Evolutionary conservation across 345 rosid genomes (phyloP).

Genomic region (Populus ilicifolia): DNA sequence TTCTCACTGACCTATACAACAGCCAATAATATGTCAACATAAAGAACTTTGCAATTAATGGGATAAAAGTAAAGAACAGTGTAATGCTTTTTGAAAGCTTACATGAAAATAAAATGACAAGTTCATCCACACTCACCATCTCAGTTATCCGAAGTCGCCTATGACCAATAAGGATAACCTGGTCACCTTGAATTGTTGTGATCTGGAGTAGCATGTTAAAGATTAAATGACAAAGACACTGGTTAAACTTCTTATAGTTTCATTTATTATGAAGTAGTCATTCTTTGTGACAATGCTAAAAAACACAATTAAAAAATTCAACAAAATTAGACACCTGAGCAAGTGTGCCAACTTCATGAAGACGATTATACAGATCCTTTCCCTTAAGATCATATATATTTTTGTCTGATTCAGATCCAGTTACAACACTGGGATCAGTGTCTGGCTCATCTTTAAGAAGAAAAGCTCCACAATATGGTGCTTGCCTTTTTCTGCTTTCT

Average conservation of each 20-base stretch:
- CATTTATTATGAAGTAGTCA: background rate
- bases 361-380: constrained; percentile 69
- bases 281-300: background rate
- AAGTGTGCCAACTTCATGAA: constrained; percentile 95
- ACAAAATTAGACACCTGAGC: constrained; percentile 59
- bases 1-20: constrained; percentile 71
- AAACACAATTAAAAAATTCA: constrained; percentile 2
- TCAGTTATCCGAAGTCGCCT: constrained; percentile 86
- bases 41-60: constrained; percentile 4
- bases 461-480: constrained; percentile 97
- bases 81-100: background rate
- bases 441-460: constrained; percentile 86
- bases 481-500: constrained; percentile 84
- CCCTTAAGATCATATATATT: constrained; percentile 65
- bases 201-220: constrained; percentile 48
- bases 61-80: background rate
- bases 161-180: constrained; percentile 90
- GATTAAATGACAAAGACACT: background rate
- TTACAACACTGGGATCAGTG: constrained; percentile 55
- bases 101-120: background rate
- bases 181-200: constrained; percentile 84
- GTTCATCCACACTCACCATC: constrained; percentile 55
- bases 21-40: constrained; percentile 17
- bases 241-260: background rate
- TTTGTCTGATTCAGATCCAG: constrained; percentile 70